A percentile compares a stretch with the other conserved stretches of the same genome.
Evolutionary conservation across 2,329 filamentous ascomycete genomes (phyloP).

Genomic region (Pseudogymnoascus sp.): DNA sequence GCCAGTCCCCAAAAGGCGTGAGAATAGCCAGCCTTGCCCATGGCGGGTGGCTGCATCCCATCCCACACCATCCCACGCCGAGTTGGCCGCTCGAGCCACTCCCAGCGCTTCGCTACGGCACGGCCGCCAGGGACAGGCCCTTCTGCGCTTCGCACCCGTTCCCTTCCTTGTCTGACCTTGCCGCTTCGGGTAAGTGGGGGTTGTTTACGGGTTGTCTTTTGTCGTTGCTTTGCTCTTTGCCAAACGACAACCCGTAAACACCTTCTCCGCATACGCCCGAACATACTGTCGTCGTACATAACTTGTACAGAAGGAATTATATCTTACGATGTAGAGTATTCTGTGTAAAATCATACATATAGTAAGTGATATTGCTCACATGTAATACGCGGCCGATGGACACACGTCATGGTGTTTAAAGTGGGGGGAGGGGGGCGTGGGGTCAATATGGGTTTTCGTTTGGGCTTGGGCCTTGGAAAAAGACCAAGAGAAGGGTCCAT

Average conservation of each 20-base stretch:
- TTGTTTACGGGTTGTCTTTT: neutral
- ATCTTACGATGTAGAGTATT: neutral
- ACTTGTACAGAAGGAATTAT: neutral
- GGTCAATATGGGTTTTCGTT: neutral
- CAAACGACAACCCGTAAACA: too few relatives aligned
- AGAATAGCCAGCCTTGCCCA: neutral
- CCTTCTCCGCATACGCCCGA: neutral
- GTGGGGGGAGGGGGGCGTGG: neutral
- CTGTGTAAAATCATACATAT: neutral
- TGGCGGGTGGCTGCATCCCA: neutral
- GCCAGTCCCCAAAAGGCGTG: neutral
- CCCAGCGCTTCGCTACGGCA: neutral
- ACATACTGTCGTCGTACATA: neutral
- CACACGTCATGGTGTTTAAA: neutral
- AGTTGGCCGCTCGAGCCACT: neutral
- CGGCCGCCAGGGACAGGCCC: constrained; percentile 1
- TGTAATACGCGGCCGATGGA: neutral
- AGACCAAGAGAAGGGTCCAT: neutral
- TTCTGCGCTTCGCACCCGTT: neutral
- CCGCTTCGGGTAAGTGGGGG: neutral
- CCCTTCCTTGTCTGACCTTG: neutral
- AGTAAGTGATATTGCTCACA: neutral
- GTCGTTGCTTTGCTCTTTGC: neutral
- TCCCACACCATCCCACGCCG: neutral
- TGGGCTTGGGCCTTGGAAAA: neutral